Percentiles rank a stretch among this genome's conserved stretches.
Conservation (phyloP, 164 flowering plant species). For the Tetrastigma voinierianum region DNA sequence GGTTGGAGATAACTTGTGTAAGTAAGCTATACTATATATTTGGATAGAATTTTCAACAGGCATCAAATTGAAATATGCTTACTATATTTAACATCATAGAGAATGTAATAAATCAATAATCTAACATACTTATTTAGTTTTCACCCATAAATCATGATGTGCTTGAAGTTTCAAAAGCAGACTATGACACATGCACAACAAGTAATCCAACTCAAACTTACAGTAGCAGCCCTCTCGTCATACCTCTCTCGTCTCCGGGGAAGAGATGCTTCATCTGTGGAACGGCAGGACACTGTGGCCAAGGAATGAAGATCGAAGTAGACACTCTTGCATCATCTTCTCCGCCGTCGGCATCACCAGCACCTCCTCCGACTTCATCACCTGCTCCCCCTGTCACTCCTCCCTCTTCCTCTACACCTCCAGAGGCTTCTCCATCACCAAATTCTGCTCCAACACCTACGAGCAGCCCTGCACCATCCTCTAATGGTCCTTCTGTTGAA, state of each 20-base stretch:
- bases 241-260: slow-evolving; percentile 50
- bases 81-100: neutral
- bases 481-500: slow-evolving; percentile 5
- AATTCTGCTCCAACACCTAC: slow-evolving; percentile 6
- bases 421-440: slow-evolving; percentile 7
- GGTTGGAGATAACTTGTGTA: slow-evolving; percentile 57
- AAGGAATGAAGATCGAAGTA: slow-evolving; percentile 57
- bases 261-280: slow-evolving; percentile 81
- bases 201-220: slow-evolving; percentile 28
- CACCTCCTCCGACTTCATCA: slow-evolving; percentile 12
- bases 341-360: slow-evolving; percentile 13
- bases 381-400: slow-evolving; percentile 14
- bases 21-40: slow-evolving; percentile 14
- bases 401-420: slow-evolving; percentile 14
- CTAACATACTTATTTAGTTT: slow-evolving; percentile 35
- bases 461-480: slow-evolving; percentile 3
- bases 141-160: slow-evolving; percentile 40
- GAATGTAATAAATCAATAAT: neutral
- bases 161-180: slow-evolving; percentile 49
- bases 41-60: neutral
- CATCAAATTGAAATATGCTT: too few species aligned
- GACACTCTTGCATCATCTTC: slow-evolving; percentile 33
- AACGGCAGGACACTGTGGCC: slow-evolving; percentile 47
- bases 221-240: slow-evolving; percentile 37
- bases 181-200: slow-evolving; percentile 44